A percentile compares a stretch with the other conserved stretches of the same genome.
These are phyloP conservation scores for Magnolia officinalis DNA, from an alignment of 164 flowering plant genomes.

Conservation along the genomic window DNA sequence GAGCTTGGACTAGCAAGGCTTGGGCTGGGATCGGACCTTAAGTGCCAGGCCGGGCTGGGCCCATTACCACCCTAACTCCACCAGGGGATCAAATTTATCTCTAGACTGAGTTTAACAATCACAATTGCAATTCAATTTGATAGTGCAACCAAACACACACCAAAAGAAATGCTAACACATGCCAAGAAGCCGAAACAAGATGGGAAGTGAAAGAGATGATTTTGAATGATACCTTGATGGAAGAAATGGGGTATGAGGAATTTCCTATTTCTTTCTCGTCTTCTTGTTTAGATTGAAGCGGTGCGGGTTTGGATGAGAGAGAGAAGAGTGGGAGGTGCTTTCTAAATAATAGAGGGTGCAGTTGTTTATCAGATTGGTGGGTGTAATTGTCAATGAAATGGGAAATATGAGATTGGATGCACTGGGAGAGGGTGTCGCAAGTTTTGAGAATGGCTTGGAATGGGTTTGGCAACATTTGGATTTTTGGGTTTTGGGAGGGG, in stretches of 20 bases:
- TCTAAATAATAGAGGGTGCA: not conserved
- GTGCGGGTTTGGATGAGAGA: slow-evolving; percentile 12
- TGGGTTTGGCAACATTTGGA: slow-evolving; percentile 19
- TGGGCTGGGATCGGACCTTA: no score
- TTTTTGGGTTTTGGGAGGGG: no score
- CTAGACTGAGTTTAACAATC: not conserved
- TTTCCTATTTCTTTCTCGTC: slow-evolving; percentile 16
- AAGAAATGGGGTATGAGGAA: not conserved
- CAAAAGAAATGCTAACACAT: not conserved
- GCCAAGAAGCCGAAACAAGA: not conserved
- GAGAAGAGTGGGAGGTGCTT: slow-evolving; percentile 21
- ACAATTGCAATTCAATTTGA: not conserved
- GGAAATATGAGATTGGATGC: slow-evolving; percentile 53
- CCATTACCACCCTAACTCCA: no score
- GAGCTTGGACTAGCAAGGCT: no score
- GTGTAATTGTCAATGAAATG: slow-evolving; percentile 22
- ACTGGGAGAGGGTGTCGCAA: slow-evolving; percentile 35
- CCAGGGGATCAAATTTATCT: no score
- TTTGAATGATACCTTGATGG: not conserved
- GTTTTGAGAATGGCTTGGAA: slow-evolving; percentile 36
- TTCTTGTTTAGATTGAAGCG: not conserved
- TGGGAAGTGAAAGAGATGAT: not conserved
- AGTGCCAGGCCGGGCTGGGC: no score
- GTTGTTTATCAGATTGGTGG: slow-evolving; percentile 8
- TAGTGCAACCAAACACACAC: not conserved